Evolutionary conservation across 148 eudicot species (phyloP), one percentile per base, ranked within the genome.

Genomic region (Talinum fruticosum): DNA sequence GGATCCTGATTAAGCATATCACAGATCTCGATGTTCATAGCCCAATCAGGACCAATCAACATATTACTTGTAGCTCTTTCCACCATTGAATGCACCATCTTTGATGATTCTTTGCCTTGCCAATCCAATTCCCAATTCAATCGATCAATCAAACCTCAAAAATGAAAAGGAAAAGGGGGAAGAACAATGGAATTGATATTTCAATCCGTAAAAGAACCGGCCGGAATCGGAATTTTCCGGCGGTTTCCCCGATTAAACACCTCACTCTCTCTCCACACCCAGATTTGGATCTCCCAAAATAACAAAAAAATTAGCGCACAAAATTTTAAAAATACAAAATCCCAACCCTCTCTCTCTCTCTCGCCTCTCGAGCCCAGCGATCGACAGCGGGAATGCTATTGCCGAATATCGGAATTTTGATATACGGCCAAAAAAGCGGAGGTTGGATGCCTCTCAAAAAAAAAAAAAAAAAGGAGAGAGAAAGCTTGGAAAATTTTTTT

Each of bases 21-120:
- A 78, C 97, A 95, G 88, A 95, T 95, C 97, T 95, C 98, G 70
- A 95, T 83, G 61, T 92, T 95, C 90, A 90, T 90, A 8, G 98
- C 98, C 98, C 98, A 95, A 89, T 95, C 98, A 19, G 98, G 97
- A 41, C 98, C 98, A 76, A 95, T 92, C 72, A 95, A 85, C 97
- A 95, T 84, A 57, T 86, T 87, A 82, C 88, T 92, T 61, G 98
- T 94, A 64, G 98, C 98, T 74, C 97, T 84, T 49, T 89, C 98
- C 71, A 94, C 98, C 90, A 91, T 78, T 4, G 94, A 51, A 85
- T 89, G 91, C 87, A 94, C 98, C 98, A 94, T 94, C 45, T 83
- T 61, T 65, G 0, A 21, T 57, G 61, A 70, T 70, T 59, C 68
- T 41, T 62, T 59, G 2, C 51, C 24, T 4, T 24, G 6, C 51